Percentiles rank a stretch among this genome's conserved stretches.
These are phyloP conservation scores for Hyaloraphidium curvatum DNA, from an alignment of 192 early-diverging fungal species.

Conservation along the genomic window DNA sequence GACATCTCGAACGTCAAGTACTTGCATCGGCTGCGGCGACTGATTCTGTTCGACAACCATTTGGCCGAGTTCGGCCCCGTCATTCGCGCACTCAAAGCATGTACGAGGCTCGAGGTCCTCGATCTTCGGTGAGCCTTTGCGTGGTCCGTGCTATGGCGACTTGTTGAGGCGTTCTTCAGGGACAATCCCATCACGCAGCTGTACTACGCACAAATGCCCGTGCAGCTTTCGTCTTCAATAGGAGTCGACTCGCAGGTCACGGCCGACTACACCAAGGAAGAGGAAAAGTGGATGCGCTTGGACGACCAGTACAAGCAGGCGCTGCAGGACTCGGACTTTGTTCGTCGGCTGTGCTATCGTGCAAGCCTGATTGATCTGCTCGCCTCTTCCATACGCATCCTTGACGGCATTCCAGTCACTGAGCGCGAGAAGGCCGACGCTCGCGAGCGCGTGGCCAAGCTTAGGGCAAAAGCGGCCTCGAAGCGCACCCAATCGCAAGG, in stretches of 20 bases:
- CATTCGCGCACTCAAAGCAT: background rate
- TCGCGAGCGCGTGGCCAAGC: background rate
- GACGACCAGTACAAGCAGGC: background rate
- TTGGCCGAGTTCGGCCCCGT: background rate
- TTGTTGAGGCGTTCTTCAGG: too few species aligned
- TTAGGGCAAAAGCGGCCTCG: constrained; percentile 16
- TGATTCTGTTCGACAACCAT: background rate
- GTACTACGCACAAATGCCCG: background rate
- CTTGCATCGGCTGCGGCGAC: background rate
- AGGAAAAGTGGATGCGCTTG: background rate
- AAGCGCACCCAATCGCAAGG: constrained; percentile 85
- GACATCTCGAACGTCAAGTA: background rate
- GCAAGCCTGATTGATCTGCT: background rate
- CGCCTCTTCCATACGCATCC: background rate
- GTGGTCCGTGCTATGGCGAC: too few species aligned
- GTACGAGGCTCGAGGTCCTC: background rate
- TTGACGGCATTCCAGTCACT: background rate
- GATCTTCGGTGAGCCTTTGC: constrained; percentile 1
- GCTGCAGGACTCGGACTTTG: background rate
- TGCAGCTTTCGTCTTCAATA: background rate
- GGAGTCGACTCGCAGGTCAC: background rate
- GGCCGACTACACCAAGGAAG: background rate
- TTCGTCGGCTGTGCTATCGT: background rate
- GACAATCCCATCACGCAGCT: too few species aligned
- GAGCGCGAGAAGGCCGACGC: background rate